Percentiles rank a stretch among this genome's conserved stretches.
Conservation (phyloP, 495 filamentous ascomycete species). For the Talaromyces stipitatus region DNA sequence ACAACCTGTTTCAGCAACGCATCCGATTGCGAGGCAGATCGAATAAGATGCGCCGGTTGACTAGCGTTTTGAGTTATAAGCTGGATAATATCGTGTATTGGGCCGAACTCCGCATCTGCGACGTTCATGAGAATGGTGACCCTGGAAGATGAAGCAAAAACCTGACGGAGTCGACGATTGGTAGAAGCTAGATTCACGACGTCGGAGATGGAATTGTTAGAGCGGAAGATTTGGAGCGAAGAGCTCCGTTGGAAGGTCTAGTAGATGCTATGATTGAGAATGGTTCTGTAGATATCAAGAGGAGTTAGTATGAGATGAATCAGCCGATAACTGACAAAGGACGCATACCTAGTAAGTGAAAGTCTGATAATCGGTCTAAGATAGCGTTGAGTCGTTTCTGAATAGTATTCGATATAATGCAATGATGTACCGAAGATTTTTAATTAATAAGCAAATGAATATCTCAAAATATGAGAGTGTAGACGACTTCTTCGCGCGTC, state of each 20-base stretch:
- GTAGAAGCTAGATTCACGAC: conserved; percentile 47
- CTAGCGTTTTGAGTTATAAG: conserved; percentile 50
- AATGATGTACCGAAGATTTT: background rate
- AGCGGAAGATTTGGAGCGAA: conserved; percentile 53
- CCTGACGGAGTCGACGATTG: conserved; percentile 44
- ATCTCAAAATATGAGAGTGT: background rate
- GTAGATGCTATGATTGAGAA: conserved; percentile 41
- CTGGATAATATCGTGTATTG: conserved; percentile 51
- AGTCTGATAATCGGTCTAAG: background rate
- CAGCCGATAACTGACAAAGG: too few species aligned
- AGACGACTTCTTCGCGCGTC: background rate
- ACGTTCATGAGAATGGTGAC: conserved; percentile 44
- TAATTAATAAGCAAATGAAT: background rate
- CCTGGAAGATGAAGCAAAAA: conserved; percentile 45
- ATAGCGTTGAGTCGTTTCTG: background rate
- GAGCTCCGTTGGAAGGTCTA: conserved; percentile 53
- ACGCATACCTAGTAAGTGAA: too few species aligned
- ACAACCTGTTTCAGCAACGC: conserved; percentile 52
- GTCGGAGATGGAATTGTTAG: conserved; percentile 42
- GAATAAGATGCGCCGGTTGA: conserved; percentile 46
- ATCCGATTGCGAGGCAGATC: conserved; percentile 39
- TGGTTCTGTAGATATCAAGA: background rate
- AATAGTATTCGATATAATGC: background rate
- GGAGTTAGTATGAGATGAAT: background rate
- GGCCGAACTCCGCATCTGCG: conserved; percentile 52